These are phyloP conservation scores for Metarhizium robertsii DNA, from an alignment of 2,329 filamentous ascomycete genomes.

Conservation along the genomic window DNA sequence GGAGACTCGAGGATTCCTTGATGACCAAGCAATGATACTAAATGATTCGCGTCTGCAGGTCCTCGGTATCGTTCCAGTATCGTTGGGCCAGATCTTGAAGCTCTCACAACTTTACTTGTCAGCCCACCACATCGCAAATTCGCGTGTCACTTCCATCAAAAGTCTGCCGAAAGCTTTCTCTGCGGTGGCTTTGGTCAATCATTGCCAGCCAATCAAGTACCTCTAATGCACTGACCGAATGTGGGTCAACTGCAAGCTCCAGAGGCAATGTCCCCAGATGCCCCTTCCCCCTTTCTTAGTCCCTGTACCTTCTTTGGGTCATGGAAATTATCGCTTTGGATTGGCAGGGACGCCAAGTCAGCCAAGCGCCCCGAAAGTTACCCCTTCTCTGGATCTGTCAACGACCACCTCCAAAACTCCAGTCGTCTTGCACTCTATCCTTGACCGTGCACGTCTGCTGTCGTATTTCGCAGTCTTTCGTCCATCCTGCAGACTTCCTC, in stretches of 20 bases:
- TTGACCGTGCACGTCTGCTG: conserved; percentile 6
- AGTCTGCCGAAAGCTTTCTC: conserved; percentile 20
- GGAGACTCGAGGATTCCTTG: not conserved
- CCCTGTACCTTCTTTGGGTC: conserved; percentile 27
- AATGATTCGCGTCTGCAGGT: not conserved
- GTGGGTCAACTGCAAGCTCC: conserved; percentile 20
- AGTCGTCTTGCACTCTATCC: conserved; percentile 4
- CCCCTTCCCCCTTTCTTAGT: conserved; percentile 34
- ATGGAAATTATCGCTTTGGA: conserved; percentile 41
- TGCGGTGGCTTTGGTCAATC: conserved; percentile 10
- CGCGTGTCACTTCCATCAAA: conserved; percentile 10
- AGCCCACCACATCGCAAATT: conserved; percentile 12
- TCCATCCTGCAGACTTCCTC: conserved; percentile 5
- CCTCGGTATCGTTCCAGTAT: not conserved
- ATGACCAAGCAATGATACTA: not conserved
- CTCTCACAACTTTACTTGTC: not conserved
- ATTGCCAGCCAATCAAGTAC: conserved; percentile 18
- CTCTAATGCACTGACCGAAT: conserved; percentile 16
- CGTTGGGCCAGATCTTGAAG: not conserved
- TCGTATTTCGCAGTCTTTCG: conserved; percentile 15
- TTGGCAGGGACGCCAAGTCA: conserved; percentile 21
- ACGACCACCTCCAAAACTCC: conserved; percentile 3
- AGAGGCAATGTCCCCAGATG: conserved; percentile 12
- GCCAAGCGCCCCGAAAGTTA: conserved; percentile 28
- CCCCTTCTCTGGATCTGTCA: conserved; percentile 17